Conservation (phyloP, 2,329 filamentous ascomycete genomes). For the Alternaria sp. region DNA sequence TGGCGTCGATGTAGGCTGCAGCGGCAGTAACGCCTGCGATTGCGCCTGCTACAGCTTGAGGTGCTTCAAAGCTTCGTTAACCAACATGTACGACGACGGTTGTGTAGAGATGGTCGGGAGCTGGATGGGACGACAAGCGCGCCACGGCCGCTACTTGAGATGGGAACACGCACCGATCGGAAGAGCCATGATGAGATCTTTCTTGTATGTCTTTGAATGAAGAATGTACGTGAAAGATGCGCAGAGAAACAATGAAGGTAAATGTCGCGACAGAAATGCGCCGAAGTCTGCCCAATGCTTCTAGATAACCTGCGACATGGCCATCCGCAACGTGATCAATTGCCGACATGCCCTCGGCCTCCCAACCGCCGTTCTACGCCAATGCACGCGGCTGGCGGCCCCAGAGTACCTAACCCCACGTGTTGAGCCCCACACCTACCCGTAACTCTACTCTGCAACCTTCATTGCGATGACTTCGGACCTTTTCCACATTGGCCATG, state of each 20-base stretch:
- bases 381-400: slow-evolving; percentile 17
- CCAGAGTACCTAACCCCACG: slow-evolving; percentile 9
- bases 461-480: background rate
- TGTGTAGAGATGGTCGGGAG: background rate
- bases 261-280: background rate
- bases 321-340: slow-evolving; percentile 33
- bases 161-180: slow-evolving; percentile 10
- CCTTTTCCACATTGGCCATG: background rate
- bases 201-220: background rate
- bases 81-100: background rate
- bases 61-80: slow-evolving; percentile 28
- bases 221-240: background rate
- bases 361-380: background rate
- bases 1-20: slow-evolving; percentile 71
- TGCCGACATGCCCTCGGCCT: slow-evolving; percentile 34
- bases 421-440: slow-evolving; percentile 28
- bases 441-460: slow-evolving; percentile 13
- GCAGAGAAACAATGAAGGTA: background rate
- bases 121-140: background rate
- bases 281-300: slow-evolving; percentile 6
- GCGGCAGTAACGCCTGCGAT: slow-evolving; percentile 48
- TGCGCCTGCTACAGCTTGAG: slow-evolving; percentile 37
- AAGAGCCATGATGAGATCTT: slow-evolving; percentile 12
- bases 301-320: slow-evolving; percentile 20
- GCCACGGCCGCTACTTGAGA: background rate